These are phyloP conservation scores for Ephemerocybe angulata DNA, from an alignment of 768 basidiomycete genomes.

Conservation along the genomic window DNA sequence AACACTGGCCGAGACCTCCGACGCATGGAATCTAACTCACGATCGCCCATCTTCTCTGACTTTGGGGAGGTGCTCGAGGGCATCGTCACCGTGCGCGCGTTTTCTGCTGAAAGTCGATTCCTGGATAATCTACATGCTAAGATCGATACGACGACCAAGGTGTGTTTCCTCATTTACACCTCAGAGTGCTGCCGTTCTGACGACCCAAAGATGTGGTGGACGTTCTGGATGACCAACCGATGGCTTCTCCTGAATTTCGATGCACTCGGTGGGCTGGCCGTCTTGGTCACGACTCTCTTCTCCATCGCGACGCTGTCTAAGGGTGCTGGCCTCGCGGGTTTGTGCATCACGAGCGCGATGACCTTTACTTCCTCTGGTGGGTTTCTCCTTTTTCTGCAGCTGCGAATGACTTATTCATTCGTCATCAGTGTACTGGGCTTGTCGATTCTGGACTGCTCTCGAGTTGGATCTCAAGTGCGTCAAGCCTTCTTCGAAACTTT, in stretches of 20 bases:
- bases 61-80: conserved; percentile 83
- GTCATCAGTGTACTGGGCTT: conserved; percentile 45
- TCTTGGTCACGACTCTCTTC: conserved; percentile 74
- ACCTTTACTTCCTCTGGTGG: conserved; percentile 44
- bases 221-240: conserved; percentile 86
- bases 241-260: conserved; percentile 88
- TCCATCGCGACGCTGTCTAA: conserved; percentile 58
- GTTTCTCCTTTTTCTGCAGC: neutral
- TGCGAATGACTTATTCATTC: neutral
- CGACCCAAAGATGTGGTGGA: conserved; percentile 67
- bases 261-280: conserved; percentile 64
- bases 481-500: neutral
- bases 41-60: conserved; percentile 80
- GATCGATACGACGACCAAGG: conserved; percentile 77
- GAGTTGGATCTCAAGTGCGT: conserved; percentile 75
- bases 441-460: conserved; percentile 53
- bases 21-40: conserved; percentile 86
- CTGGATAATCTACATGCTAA: conserved; percentile 69
- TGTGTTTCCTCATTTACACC: conserved; percentile 17
- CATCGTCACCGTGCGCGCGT: conserved; percentile 90
- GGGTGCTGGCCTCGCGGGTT: conserved; percentile 59
- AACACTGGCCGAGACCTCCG: conserved; percentile 81
- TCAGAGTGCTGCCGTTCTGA: neutral
- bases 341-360: conserved; percentile 72
- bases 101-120: conserved; percentile 78